A percentile compares a stretch with the other conserved stretches of the same genome.
Evolutionary conservation across 331 rosid genomes (phyloP).

Genomic region (Pyrus hybrid): DNA sequence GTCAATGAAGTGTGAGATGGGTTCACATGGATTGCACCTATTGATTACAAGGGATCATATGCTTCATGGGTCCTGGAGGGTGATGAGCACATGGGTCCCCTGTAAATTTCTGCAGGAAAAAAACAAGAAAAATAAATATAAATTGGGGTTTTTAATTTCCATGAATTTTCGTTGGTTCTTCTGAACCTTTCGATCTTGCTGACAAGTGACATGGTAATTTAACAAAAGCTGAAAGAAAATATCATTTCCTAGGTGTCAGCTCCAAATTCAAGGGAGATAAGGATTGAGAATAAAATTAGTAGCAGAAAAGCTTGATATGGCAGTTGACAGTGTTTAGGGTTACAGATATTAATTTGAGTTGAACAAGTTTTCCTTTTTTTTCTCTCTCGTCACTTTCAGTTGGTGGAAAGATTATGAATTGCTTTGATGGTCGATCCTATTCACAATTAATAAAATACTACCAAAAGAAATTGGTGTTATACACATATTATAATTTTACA

Average conservation of each 20-base stretch:
- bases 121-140: not conserved
- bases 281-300: too few species aligned
- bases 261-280: not conserved
- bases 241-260: not conserved
- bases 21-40: constrained; percentile 42
- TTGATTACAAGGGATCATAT: constrained; percentile 8
- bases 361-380: not conserved
- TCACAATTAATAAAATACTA: not conserved
- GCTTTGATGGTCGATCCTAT: not conserved
- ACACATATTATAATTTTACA: too few species aligned
- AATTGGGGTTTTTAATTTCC: not conserved
- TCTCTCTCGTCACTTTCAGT: not conserved
- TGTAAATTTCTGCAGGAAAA: not conserved
- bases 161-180: not conserved
- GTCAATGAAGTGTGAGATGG: constrained; percentile 24
- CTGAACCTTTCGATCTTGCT: too few species aligned
- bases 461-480: too few species aligned
- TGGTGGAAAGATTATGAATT: not conserved
- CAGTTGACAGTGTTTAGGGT: not conserved
- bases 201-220: too few species aligned
- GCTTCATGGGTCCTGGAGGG: constrained; percentile 14
- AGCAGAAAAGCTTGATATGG: not conserved
- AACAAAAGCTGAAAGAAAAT: not conserved
- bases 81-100: constrained; percentile 30
- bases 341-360: not conserved